Evolutionary conservation across 306 rosid genomes (phyloP), one percentile per base, ranked within the genome.

Genomic region (Quercus gilva): DNA sequence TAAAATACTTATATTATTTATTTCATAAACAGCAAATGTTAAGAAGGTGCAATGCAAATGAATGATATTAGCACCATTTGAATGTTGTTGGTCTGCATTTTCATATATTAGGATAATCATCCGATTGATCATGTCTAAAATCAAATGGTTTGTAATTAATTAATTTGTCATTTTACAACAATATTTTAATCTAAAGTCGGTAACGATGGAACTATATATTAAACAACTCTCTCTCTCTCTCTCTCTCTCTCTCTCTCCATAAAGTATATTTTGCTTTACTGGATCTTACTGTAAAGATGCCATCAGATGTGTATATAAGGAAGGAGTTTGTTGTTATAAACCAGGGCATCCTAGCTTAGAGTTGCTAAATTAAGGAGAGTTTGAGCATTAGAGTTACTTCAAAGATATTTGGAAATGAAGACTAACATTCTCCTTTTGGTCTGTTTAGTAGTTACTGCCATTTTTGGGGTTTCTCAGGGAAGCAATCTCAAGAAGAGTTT

Each of bases 401-500:
- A 63, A 4, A 31, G 41, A 53, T 67, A 49, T 64, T 72, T 5
- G 21, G 82, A 68, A 6, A 87, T 84, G 82, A 87, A 77, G 82
- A 63, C 19, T 14, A 18, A 2, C 11, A 29, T 33, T 15, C 76
- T 81, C 53, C 20, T 78, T 7, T 81, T 81, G 29, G 84, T 61
- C 37, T 87, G 82, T 61, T 9, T 76, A 74, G 67, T 79, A 2
- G 13, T 80, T 29, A 57, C 75, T 4, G 60, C 76, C 41, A 26
- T 77, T 56, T 28, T 84, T 78, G 88, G 58, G 58, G 71, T 76
- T 43, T 85, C 84, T 61, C 78, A 79, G 60, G 89, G 86, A 41
- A 87, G 82, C 56, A n/a, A 28, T 74, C 88, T 90, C 3, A 57
- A 79, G 45, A 88, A 85, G 65, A 23, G 67, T 5, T 90, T 90